A percentile compares a stretch with the other conserved stretches of the same genome.
phyloP scores from a whole-genome alignment of 2,329 filamentous ascomycete genomes.

The Ophiocordyceps australis region DNA sequence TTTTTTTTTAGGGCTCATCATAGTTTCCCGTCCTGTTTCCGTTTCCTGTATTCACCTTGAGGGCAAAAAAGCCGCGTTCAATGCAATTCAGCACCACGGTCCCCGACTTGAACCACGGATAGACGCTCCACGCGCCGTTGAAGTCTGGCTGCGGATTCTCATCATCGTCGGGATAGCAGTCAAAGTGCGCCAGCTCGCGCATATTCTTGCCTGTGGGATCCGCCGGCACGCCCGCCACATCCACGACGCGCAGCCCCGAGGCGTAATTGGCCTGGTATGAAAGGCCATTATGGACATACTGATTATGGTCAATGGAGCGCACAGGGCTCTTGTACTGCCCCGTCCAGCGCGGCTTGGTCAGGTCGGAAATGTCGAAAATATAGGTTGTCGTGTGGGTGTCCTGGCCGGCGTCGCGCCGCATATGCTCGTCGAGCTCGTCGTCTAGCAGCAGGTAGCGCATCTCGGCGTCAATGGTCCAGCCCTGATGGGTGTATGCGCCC shows the following conservation, averaged over 20 bases:
- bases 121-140: conserved; percentile 25
- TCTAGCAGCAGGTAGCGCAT: neutral
- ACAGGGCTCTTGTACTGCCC: conserved; percentile 19
- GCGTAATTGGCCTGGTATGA: conserved; percentile 29
- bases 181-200: conserved; percentile 24
- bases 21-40: no score
- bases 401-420: neutral
- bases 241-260: conserved; percentile 20
- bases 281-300: conserved; percentile 21
- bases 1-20: no score
- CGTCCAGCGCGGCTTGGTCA: conserved; percentile 16
- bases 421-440: neutral
- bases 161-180: conserved; percentile 28
- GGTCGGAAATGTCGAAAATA: conserved; percentile 23
- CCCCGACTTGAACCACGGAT: conserved; percentile 25
- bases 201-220: conserved; percentile 20
- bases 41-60: no score
- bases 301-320: conserved; percentile 25
- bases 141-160: conserved; percentile 9
- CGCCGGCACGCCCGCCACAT: conserved; percentile 10
- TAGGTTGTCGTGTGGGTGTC: conserved; percentile 20
- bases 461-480: neutral
- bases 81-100: conserved; percentile 28
- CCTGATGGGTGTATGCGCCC: neutral
- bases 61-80: conserved; percentile 25